Conservation (phyloP, 2,329 filamentous ascomycete species). For the Colletotrichum tabaci region DNA sequence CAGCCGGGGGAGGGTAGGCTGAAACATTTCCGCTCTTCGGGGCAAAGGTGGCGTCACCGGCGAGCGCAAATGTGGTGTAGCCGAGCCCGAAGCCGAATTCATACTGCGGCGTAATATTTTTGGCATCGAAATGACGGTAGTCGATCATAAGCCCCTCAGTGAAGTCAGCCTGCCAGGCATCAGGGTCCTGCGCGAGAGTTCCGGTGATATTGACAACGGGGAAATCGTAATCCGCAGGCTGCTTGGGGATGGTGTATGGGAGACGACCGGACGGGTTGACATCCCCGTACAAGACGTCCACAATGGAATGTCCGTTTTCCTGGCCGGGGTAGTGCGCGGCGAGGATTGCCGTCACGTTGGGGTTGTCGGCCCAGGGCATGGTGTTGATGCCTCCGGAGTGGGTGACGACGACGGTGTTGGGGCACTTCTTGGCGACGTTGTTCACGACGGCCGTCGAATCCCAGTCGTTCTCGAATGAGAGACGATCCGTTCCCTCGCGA, state of each 20-base stretch:
- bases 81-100: conserved; percentile 70
- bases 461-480: conserved; percentile 70
- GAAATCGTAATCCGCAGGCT: conserved; percentile 33
- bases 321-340: conserved; percentile 70
- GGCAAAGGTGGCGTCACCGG: conserved; percentile 31
- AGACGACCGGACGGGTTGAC: conserved; percentile 74
- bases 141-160: conserved; percentile 68
- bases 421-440: conserved; percentile 70
- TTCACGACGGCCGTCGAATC: conserved; percentile 71
- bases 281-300: conserved; percentile 63
- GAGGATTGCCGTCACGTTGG: conserved; percentile 69
- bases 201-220: conserved; percentile 59
- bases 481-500: conserved; percentile 78
- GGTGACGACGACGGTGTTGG: conserved; percentile 74
- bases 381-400: conserved; percentile 70
- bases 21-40: neutral
- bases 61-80: conserved; percentile 65
- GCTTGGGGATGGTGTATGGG: conserved; percentile 77
- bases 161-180: conserved; percentile 51
- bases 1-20: neutral
- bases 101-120: conserved; percentile 65
- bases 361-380: conserved; percentile 61
- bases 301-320: conserved; percentile 65
- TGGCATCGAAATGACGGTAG: conserved; percentile 67
- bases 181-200: conserved; percentile 52